Evolutionary conservation across 2,329 filamentous ascomycete species (phyloP).

Genomic region (Colletotrichum graminicola): DNA sequence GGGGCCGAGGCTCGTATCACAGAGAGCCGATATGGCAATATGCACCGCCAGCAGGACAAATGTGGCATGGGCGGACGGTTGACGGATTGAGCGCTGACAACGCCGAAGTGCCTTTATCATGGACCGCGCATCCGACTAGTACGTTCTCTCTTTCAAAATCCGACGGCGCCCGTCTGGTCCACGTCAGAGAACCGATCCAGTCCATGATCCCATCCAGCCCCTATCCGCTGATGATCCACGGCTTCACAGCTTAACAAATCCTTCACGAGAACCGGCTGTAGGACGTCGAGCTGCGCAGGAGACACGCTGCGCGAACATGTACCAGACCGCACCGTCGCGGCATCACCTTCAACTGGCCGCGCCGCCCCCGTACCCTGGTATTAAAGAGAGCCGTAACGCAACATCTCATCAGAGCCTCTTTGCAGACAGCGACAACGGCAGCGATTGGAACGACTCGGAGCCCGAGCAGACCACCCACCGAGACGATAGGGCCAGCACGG

Average conservation of each 20-base stretch:
- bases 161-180: not conserved
- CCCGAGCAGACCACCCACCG: not conserved
- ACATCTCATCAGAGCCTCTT: not conserved
- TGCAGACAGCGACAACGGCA: not conserved
- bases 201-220: not conserved
- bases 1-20: not conserved
- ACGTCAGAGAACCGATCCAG: too few species aligned
- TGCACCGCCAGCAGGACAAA: not conserved
- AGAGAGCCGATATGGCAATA: not conserved
- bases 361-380: not conserved
- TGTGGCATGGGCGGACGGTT: not conserved
- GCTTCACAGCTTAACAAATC: not conserved
- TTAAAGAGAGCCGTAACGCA: not conserved
- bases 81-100: not conserved
- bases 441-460: not conserved
- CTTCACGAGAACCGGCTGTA: not conserved
- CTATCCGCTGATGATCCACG: not conserved
- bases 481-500: not conserved
- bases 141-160: not conserved
- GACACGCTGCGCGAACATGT: not conserved
- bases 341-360: not conserved
- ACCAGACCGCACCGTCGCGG: too few species aligned
- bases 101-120: not conserved
- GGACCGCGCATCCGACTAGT: too few species aligned
- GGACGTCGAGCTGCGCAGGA: not conserved